Percentiles rank a stretch among this genome's conserved stretches.
Evolutionary conservation across 768 basidiomycete species (phyloP).

Genomic region (Lactarius quietus): DNA sequence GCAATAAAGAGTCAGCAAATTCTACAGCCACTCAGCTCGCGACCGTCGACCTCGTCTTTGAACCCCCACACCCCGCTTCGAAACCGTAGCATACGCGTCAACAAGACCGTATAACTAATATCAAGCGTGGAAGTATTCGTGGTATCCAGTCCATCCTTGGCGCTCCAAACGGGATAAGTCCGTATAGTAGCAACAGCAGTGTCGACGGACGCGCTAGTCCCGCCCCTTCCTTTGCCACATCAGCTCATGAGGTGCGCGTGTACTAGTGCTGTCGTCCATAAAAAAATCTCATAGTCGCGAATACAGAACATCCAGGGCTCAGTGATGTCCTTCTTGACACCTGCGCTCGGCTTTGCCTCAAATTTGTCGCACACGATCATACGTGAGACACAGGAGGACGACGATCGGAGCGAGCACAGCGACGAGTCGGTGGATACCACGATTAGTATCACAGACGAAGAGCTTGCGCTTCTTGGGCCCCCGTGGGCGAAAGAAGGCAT

Average conservation of each 20-base stretch:
- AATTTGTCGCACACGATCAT: slow-evolving; percentile 97
- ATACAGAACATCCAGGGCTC: slow-evolving; percentile 56
- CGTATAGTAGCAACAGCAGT: slow-evolving; percentile 80
- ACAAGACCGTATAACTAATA: slow-evolving; percentile 65
- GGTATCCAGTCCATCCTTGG: slow-evolving; percentile 79
- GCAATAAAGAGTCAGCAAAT: slow-evolving; percentile 91
- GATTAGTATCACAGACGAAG: slow-evolving; percentile 91
- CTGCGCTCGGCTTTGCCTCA: slow-evolving; percentile 93
- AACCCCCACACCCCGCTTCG: slow-evolving; percentile 54
- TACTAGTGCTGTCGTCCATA: neutral
- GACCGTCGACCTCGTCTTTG: slow-evolving; percentile 54
- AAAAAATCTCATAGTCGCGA: slow-evolving; percentile 15
- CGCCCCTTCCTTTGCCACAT: slow-evolving; percentile 90
- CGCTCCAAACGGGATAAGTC: slow-evolving; percentile 62
- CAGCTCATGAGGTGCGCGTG: slow-evolving; percentile 67
- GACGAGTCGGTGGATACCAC: slow-evolving; percentile 62
- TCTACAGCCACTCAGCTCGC: slow-evolving; percentile 64
- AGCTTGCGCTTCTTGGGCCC: slow-evolving; percentile 89
- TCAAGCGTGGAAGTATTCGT: slow-evolving; percentile 91
- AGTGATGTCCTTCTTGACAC: slow-evolving; percentile 67
- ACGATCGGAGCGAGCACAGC: slow-evolving; percentile 71
- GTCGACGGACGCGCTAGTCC: slow-evolving; percentile 91
- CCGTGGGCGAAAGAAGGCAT: slow-evolving; percentile 99
- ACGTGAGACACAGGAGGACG: slow-evolving; percentile 87
- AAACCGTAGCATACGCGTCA: slow-evolving; percentile 66